Percentiles rank a stretch among this genome's conserved stretches.
Conservation (phyloP, 176 grass and related monocot genomes). For the Triticum turgidum region DNA sequence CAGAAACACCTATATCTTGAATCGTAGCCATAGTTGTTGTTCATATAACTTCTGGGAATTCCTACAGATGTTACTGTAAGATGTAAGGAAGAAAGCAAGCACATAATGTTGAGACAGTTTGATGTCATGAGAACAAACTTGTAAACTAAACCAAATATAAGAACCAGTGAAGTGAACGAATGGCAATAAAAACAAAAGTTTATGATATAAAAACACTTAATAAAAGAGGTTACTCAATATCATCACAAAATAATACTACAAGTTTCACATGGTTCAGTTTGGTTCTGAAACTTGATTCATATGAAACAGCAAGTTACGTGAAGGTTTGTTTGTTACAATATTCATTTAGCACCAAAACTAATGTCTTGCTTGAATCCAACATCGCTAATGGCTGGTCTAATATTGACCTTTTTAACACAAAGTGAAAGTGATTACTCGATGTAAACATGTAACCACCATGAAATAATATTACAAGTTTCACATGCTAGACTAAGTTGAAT, state of each 20-base stretch:
- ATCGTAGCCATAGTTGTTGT: conserved; percentile 64
- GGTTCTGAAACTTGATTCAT: not conserved
- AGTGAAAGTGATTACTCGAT: not conserved
- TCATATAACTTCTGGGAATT: conserved; percentile 28
- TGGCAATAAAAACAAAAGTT: not conserved
- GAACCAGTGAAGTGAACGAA: not conserved
- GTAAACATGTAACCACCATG: not conserved
- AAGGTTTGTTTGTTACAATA: not conserved
- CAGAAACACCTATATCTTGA: conserved; percentile 76
- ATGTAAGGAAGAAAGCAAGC: conserved; percentile 31
- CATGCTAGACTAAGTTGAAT: conserved; percentile 11
- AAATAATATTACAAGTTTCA: conserved; percentile 10
- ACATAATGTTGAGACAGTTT: conserved; percentile 11
- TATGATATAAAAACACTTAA: not conserved
- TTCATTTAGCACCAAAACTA: not conserved
- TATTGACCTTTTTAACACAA: not conserved
- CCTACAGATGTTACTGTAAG: conserved; percentile 15
- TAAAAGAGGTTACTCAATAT: not conserved
- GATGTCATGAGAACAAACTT: not conserved
- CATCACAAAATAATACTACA: not conserved
- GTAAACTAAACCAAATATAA: conserved; percentile 20
- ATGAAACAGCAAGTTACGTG: not conserved
- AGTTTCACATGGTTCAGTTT: conserved; percentile 17
- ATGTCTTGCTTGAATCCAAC: not conserved
- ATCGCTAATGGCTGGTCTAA: not conserved